Conservation (phyloP, 768 basidiomycete species). For the Hygrocybe punicea region DNA sequence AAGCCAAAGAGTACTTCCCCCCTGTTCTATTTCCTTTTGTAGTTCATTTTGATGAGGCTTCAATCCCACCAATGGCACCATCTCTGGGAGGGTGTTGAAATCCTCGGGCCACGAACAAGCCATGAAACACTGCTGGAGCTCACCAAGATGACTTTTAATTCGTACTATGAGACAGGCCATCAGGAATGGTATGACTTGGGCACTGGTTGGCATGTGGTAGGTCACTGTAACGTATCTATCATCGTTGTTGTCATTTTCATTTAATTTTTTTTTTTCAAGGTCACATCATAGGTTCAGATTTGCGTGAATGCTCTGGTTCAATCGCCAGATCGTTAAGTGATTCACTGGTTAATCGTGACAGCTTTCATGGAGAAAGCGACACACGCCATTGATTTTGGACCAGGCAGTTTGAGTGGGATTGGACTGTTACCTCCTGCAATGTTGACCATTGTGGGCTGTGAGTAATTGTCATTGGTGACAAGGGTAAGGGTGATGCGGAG, state of each 20-base stretch:
- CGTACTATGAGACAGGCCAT: too few species aligned
- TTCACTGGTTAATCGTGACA: conserved; percentile 91
- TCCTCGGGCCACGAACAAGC: too few species aligned
- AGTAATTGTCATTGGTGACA: conserved; percentile 86
- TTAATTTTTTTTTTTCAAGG: background rate
- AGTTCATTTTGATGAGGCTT: too few species aligned
- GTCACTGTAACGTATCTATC: too few species aligned
- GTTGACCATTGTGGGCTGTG: conserved; percentile 92
- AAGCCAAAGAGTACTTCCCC: too few species aligned
- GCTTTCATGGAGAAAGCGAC: conserved; percentile 87
- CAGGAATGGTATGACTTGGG: too few species aligned
- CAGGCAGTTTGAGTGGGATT: conserved; percentile 90
- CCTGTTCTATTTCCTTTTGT: too few species aligned
- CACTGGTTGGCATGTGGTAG: too few species aligned
- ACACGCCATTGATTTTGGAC: conserved; percentile 95
- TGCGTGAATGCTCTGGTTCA: conserved; percentile 64
- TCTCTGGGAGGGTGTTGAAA: too few species aligned
- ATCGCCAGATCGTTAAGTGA: conserved; percentile 87
- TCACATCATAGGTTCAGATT: conserved; percentile 68
- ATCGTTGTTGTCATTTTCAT: background rate
- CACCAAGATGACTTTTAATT: too few species aligned
- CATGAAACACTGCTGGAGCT: too few species aligned
- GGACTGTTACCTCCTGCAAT: conserved; percentile 83
- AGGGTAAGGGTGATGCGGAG: conserved; percentile 84
- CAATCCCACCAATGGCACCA: too few species aligned